Conservation (phyloP, 805 yeast genomes). For the Candida vartiovaarae region DNA sequence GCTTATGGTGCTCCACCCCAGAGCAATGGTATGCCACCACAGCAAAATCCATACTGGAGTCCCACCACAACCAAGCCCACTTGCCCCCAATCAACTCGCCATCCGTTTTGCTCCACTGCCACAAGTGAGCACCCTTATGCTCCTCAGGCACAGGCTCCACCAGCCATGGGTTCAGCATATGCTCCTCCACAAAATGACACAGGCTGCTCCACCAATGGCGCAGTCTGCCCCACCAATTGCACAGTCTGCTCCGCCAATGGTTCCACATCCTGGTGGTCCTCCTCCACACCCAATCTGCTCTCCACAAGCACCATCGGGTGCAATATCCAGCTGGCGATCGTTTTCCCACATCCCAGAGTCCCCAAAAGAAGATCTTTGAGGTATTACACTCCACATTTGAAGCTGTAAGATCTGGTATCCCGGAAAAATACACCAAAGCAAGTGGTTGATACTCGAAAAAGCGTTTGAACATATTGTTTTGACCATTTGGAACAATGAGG, state of each 20-base stretch:
- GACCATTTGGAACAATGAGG: conserved; percentile 71
- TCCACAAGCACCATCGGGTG: conserved; percentile 16
- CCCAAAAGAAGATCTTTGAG: conserved; percentile 51
- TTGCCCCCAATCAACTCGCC: conserved; percentile 25
- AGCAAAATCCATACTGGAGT: conserved; percentile 37
- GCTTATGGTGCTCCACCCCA: conserved; percentile 3
- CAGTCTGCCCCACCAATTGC: conserved; percentile 12
- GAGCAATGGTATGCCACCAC: conserved; percentile 14
- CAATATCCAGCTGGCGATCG: conserved; percentile 60
- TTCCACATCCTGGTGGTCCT: conserved; percentile 1
- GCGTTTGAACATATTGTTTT: conserved; percentile 69
- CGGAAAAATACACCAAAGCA: conserved; percentile 70
- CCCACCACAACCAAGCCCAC: conserved; percentile 15
- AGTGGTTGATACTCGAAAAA: conserved; percentile 73
- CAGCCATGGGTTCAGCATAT: conserved; percentile 18
- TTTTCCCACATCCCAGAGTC: conserved; percentile 52
- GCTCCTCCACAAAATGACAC: conserved; percentile 27
- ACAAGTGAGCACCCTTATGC: conserved; percentile 23
- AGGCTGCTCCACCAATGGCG: conserved; percentile 5
- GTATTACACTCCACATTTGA: conserved; percentile 49
- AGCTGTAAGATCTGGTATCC: conserved; percentile 72
- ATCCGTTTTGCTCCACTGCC: conserved; percentile 1
- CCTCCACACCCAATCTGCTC: conserved; percentile 10
- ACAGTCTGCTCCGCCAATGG: conserved; percentile 9
- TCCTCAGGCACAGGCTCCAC: conserved; percentile 10